phyloP scores from a whole-genome alignment of 129 eudicot species.

The Escallonia herrerae region DNA sequence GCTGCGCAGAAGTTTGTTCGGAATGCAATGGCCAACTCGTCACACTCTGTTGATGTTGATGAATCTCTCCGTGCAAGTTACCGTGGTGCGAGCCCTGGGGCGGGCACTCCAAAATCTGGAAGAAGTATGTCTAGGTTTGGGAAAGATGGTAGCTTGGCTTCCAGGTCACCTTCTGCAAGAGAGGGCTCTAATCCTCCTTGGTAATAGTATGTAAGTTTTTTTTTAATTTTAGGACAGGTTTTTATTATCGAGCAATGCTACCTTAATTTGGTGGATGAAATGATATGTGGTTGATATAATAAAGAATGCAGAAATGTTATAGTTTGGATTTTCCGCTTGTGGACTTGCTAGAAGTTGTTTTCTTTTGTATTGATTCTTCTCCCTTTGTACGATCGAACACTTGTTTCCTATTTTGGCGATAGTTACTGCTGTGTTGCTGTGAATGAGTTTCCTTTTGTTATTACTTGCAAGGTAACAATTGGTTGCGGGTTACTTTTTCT shows the following conservation, averaged over 20 bases:
- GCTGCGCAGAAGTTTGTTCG: conserved; percentile 93
- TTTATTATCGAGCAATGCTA: conserved; percentile 4
- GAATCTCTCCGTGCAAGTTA: conserved; percentile 96
- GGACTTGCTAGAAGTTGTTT: too few relatives aligned
- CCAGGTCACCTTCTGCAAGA: conserved; percentile 77
- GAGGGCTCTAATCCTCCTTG: conserved; percentile 87
- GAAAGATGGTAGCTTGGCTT: conserved; percentile 45
- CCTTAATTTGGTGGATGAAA: too few relatives aligned
- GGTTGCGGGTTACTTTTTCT: too few relatives aligned
- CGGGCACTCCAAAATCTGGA: conserved; percentile 61
- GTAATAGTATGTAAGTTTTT: conserved; percentile 27
- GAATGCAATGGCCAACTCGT: conserved; percentile 80
- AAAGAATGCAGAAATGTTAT: too few relatives aligned
- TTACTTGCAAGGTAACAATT: too few relatives aligned
- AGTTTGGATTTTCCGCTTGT: too few relatives aligned
- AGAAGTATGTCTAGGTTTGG: conserved; percentile 79
- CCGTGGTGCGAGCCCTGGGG: conserved; percentile 83
- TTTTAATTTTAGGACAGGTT: not conserved
- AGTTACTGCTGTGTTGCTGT: too few relatives aligned
- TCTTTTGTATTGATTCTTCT: too few relatives aligned
- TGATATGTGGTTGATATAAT: too few relatives aligned
- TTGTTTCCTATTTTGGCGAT: too few relatives aligned
- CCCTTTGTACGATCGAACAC: too few relatives aligned
- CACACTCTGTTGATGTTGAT: conserved; percentile 69
- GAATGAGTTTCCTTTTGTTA: too few relatives aligned